Evolutionary conservation across 2,329 filamentous ascomycete genomes (phyloP).

Genomic region (Hymenoscyphus infarciens): DNA sequence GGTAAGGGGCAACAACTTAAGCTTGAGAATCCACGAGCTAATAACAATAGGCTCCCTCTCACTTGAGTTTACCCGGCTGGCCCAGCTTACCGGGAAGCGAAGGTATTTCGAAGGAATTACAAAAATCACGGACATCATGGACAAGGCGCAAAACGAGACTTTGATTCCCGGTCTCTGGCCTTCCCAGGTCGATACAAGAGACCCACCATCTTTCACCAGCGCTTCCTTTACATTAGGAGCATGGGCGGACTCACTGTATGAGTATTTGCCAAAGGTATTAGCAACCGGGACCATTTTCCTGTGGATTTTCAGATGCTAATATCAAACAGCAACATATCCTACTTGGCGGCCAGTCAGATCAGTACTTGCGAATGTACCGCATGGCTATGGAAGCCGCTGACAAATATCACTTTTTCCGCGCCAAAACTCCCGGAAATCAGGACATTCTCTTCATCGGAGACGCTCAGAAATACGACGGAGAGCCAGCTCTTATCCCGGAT

Average conservation of each 20-base stretch:
- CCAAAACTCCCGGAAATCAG: slow-evolving; percentile 55
- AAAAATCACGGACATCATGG: slow-evolving; percentile 52
- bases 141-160: slow-evolving; percentile 48
- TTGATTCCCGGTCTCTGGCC: slow-evolving; percentile 60
- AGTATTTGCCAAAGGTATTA: slow-evolving; percentile 59
- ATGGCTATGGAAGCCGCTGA: slow-evolving; percentile 56
- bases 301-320: background rate
- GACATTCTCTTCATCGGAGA: slow-evolving; percentile 34
- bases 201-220: slow-evolving; percentile 49
- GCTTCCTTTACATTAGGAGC: slow-evolving; percentile 51
- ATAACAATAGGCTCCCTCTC: slow-evolving; percentile 45
- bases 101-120: slow-evolving; percentile 59
- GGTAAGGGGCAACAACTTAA: background rate
- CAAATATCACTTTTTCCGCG: slow-evolving; percentile 64
- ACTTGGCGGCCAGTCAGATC: slow-evolving; percentile 35
- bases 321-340: slow-evolving; percentile 37
- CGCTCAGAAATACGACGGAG: slow-evolving; percentile 31
- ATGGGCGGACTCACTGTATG: slow-evolving; percentile 54
- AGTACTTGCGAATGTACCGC: slow-evolving; percentile 64
- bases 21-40: background rate
- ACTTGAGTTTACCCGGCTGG: slow-evolving; percentile 59
- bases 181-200: slow-evolving; percentile 45
- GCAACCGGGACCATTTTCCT: background rate
- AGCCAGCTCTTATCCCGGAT: slow-evolving; percentile 38
- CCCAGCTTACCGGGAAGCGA: slow-evolving; percentile 55